phyloP scores from a whole-genome alignment of 2,329 filamentous ascomycete genomes.

The Hymenoscyphus occultus region DNA sequence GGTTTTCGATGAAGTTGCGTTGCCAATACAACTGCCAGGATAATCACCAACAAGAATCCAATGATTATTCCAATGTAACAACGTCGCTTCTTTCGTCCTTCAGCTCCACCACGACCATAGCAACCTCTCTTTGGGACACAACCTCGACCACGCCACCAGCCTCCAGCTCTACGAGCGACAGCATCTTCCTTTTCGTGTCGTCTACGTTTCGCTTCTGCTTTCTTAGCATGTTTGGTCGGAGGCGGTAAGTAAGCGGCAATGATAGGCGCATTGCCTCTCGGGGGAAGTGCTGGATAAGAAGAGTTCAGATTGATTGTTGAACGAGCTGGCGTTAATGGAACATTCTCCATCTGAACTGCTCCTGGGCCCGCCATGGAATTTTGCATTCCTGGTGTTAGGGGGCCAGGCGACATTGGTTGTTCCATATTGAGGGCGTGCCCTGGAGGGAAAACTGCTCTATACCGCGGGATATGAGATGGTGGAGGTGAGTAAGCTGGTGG shows the following conservation, averaged over 20 bases:
- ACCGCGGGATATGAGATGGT: conserved; percentile 38
- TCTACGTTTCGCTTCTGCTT: conserved; percentile 44
- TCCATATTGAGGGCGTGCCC: conserved; percentile 42
- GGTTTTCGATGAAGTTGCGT: conserved; percentile 48
- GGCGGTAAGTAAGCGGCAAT: conserved; percentile 19
- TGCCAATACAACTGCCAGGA: conserved; percentile 56
- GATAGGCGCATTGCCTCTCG: conserved; percentile 19
- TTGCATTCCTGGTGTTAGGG: conserved; percentile 60
- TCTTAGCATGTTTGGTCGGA: conserved; percentile 28
- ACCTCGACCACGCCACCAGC: conserved; percentile 63
- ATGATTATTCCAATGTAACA: conserved; percentile 54
- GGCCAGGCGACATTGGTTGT: conserved; percentile 58
- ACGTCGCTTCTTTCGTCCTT: conserved; percentile 61
- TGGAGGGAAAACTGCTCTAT: conserved; percentile 58
- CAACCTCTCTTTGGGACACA: conserved; percentile 63
- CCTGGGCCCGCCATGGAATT: conserved; percentile 61
- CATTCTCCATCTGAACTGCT: conserved; percentile 57
- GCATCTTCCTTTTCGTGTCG: conserved; percentile 66
- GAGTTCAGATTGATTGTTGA: conserved; percentile 35
- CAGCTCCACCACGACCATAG: conserved; percentile 60
- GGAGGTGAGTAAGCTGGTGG: conserved; percentile 36
- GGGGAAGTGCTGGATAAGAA: conserved; percentile 29
- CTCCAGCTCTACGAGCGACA: conserved; percentile 53
- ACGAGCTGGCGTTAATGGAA: conserved; percentile 49
- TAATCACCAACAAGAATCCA: conserved; percentile 52